These are phyloP conservation scores for Aciculosporium take DNA, from an alignment of 2,329 filamentous ascomycete genomes.

Conservation along the genomic window DNA sequence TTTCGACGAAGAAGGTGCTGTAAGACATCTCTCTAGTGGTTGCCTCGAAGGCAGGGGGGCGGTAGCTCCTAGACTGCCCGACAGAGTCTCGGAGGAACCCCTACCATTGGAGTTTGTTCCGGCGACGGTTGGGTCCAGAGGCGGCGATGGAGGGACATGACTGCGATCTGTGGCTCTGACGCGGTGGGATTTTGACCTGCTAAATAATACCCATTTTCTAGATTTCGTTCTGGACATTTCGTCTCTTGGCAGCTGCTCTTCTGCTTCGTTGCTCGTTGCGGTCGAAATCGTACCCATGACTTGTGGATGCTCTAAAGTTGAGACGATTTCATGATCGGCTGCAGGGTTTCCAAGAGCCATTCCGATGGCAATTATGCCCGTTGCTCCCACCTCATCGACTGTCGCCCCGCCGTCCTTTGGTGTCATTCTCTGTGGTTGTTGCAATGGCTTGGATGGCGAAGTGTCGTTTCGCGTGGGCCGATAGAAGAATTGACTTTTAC, in stretches of 20 bases:
- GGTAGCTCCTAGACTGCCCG: not conserved
- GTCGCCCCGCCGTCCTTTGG: not conserved
- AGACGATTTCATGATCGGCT: constrained; percentile 19
- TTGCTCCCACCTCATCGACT: constrained; percentile 18
- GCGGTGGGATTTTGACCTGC: constrained; percentile 24
- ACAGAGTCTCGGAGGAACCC: not conserved
- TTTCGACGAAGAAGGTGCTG: not conserved
- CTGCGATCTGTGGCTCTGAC: constrained; percentile 6
- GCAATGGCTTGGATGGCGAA: constrained; percentile 23
- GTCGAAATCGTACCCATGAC: constrained; percentile 13
- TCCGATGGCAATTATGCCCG: constrained; percentile 41
- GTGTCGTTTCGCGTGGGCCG: constrained; percentile 1
- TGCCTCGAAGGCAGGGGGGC: not conserved
- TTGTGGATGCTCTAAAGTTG: constrained; percentile 17
- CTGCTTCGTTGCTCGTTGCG: constrained; percentile 8
- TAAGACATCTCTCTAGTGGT: not conserved
- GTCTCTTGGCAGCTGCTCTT: constrained; percentile 9
- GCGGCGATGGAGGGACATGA: constrained; percentile 7
- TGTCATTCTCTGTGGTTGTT: constrained; percentile 11
- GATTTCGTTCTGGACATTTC: constrained; percentile 28
- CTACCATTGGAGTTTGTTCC: not conserved
- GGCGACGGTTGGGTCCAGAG: not conserved
- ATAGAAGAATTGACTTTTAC: not conserved
- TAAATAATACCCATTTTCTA: constrained; percentile 46
- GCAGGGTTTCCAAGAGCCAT: constrained; percentile 61